Percentiles rank a stretch among this genome's conserved stretches.
Evolutionary conservation across 2,329 filamentous ascomycete species (phyloP).

Genomic region (Fusarium penzigii): DNA sequence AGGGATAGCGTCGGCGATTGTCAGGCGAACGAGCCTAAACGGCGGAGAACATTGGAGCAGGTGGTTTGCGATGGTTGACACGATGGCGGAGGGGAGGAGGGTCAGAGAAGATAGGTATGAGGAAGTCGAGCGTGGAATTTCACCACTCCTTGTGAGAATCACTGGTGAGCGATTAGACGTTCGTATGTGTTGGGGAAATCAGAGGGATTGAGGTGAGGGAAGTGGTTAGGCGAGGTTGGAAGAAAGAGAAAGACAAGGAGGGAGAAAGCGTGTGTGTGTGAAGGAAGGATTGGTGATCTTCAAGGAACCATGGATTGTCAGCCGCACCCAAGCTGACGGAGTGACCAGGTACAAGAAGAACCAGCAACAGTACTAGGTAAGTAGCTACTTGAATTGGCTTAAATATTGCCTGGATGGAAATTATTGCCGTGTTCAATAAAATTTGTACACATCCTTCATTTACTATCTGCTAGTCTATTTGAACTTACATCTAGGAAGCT

Average conservation of each 20-base stretch:
- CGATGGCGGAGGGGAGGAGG: constrained; percentile 5
- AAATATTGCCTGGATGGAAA: no score
- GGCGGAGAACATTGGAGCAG: constrained; percentile 24
- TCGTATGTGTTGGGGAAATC: not conserved
- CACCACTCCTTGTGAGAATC: no score
- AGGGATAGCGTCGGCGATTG: constrained; percentile 15
- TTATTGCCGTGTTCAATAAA: no score
- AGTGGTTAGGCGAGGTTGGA: not conserved
- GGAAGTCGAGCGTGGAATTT: not conserved
- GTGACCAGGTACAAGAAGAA: not conserved
- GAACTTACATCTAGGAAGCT: no score
- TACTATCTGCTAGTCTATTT: no score
- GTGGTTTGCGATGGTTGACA: constrained; percentile 4
- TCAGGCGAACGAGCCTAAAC: constrained; percentile 14
- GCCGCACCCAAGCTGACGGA: not conserved
- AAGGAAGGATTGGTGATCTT: not conserved
- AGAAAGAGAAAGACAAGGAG: not conserved
- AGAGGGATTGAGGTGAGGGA: not conserved
- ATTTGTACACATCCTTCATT: no score
- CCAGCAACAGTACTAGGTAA: not conserved
- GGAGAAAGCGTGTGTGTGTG: not conserved
- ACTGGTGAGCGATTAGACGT: not conserved
- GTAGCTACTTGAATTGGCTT: no score
- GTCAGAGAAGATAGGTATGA: constrained; percentile 8
- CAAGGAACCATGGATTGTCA: not conserved